These are phyloP conservation scores for Trichocladium uniseriatum DNA, from an alignment of 495 filamentous ascomycete species.

Conservation along the genomic window DNA sequence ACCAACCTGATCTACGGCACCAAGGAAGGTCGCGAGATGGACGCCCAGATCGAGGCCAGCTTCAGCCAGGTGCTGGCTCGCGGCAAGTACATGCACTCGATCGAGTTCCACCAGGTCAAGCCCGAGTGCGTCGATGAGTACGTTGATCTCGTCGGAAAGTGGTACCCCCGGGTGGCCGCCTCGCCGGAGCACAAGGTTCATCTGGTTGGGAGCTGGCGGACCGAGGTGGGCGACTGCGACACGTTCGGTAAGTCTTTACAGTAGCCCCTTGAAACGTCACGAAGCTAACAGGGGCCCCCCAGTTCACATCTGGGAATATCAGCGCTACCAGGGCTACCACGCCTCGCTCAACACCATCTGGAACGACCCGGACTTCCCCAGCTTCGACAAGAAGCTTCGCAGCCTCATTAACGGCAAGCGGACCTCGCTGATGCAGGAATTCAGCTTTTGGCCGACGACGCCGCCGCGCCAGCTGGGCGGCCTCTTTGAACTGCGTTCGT, in stretches of 20 bases:
- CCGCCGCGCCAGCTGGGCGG: constrained; percentile 83
- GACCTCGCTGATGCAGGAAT: constrained; percentile 95
- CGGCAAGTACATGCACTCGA: constrained; percentile 96
- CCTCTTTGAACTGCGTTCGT: constrained; percentile 92
- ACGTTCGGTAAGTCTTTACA: constrained; percentile 66
- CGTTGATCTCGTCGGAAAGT: constrained; percentile 77
- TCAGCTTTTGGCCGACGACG: constrained; percentile 97
- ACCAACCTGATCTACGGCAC: constrained; percentile 88
- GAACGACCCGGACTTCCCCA: constrained; percentile 66
- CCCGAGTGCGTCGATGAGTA: constrained; percentile 95
- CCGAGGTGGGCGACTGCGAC: constrained; percentile 95
- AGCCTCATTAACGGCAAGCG: constrained; percentile 71
- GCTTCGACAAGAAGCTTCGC: constrained; percentile 75
- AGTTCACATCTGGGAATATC: constrained; percentile 99
- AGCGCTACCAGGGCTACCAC: constrained; percentile 93
- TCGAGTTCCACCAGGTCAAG: constrained; percentile 94
- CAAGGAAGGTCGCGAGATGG: constrained; percentile 82
- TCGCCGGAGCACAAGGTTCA: constrained; percentile 83
- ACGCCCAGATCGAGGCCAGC: constrained; percentile 86
- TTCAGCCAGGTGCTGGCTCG: constrained; percentile 90
- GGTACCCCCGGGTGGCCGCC: constrained; percentile 81
- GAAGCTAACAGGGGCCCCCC: background rate
- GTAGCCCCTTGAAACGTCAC: background rate
- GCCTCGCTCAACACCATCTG: constrained; percentile 78
- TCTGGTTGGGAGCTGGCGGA: constrained; percentile 95